Evolutionary conservation across 768 basidiomycete genomes (phyloP).

Genomic region (Boletus pseudo-olivaceus): DNA sequence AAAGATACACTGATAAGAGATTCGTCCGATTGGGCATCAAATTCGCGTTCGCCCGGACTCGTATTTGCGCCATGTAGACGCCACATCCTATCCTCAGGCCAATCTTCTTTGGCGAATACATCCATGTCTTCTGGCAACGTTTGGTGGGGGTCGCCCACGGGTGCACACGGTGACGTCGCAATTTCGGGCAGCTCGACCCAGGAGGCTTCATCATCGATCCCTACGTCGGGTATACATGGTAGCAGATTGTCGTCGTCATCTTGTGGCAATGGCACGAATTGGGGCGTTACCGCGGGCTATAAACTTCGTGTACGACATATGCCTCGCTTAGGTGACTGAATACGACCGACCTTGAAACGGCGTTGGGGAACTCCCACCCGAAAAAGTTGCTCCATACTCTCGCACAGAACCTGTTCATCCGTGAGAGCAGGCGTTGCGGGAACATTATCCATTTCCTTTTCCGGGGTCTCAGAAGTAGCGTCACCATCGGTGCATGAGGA

Average conservation of each 20-base stretch:
- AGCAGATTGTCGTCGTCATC: conserved; percentile 27
- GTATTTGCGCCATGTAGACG: conserved; percentile 4
- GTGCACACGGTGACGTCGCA: not conserved
- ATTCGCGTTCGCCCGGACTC: conserved; percentile 1
- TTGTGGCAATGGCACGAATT: conserved; percentile 5
- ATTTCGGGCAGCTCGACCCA: conserved; percentile 19
- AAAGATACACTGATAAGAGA: conserved; percentile 25
- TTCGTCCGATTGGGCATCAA: conserved; percentile 15
- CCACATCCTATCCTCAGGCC: conserved; percentile 16
- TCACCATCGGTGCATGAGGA: conserved; percentile 19
- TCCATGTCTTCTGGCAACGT: conserved; percentile 16
- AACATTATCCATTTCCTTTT: conserved; percentile 12
- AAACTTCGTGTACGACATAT: conserved; percentile 4
- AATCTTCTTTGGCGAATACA: conserved; percentile 13
- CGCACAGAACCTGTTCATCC: conserved; percentile 37
- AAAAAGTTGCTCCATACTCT: conserved; percentile 45
- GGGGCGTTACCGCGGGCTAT: conserved; percentile 17
- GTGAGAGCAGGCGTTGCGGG: conserved; percentile 17
- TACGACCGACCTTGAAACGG: conserved; percentile 44
- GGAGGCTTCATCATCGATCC: not conserved
- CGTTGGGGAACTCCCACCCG: conserved; percentile 38
- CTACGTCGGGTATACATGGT: conserved; percentile 3
- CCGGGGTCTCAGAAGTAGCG: conserved; percentile 1
- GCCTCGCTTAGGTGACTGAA: conserved; percentile 1
- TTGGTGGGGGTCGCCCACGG: not conserved